Evolutionary conservation across 2,329 filamentous ascomycete species (phyloP).

Genomic region (Lachnellula subtilissima): DNA sequence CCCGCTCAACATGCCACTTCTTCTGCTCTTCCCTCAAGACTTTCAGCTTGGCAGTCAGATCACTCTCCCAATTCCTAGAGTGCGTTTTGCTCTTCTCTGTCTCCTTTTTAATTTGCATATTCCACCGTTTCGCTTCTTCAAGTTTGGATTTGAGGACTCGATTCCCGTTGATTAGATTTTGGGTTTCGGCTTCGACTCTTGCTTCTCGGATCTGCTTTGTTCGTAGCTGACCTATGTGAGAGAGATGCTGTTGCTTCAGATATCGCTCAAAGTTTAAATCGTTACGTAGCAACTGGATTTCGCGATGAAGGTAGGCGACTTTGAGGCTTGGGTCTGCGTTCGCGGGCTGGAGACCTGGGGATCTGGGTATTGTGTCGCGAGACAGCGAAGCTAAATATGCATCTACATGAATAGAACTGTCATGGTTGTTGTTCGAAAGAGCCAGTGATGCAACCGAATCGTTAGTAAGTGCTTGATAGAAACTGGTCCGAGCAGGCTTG

Average conservation of each 20-base stretch:
- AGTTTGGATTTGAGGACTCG: conserved; percentile 67
- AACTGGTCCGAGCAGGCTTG: conserved; percentile 50
- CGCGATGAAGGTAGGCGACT: conserved; percentile 59
- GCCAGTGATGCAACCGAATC: conserved; percentile 47
- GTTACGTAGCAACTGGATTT: conserved; percentile 72
- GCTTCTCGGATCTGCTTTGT: conserved; percentile 71
- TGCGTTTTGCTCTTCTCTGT: conserved; percentile 66
- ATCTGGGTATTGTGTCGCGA: conserved; percentile 22
- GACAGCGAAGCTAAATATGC: conserved; percentile 26
- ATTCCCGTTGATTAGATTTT: conserved; percentile 74
- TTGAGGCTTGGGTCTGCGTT: conserved; percentile 29
- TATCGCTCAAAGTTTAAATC: conserved; percentile 81
- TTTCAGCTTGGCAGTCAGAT: conserved; percentile 62
- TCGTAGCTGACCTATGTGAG: conserved; percentile 74
- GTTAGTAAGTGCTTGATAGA: conserved; percentile 52
- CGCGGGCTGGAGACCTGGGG: conserved; percentile 28
- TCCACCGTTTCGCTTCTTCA: conserved; percentile 66
- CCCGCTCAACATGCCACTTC: conserved; percentile 54
- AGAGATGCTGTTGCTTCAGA: conserved; percentile 76
- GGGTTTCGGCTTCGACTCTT: conserved; percentile 74
- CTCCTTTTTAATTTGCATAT: conserved; percentile 66
- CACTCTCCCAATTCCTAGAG: conserved; percentile 72
- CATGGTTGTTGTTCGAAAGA: conserved; percentile 22
- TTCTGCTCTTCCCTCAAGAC: conserved; percentile 66
- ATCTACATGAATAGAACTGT: conserved; percentile 23